Evolutionary conservation across 23 red algal genomes (phyloP), one percentile per base, ranked within the genome.

Genomic region (Agarophyton chilense): DNA sequence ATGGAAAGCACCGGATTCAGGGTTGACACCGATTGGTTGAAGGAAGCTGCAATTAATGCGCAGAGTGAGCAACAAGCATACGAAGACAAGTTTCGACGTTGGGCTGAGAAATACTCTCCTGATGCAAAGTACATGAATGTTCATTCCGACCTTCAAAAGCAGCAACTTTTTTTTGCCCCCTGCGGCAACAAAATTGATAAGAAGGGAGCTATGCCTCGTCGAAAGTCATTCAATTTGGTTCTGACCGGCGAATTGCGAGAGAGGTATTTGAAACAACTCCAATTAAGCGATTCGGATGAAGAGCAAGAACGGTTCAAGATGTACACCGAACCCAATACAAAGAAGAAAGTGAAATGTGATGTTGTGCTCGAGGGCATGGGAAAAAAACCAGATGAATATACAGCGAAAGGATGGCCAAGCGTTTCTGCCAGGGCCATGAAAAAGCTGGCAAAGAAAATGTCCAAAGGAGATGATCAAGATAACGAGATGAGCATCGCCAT

Each of bases 1-100:
- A 98, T 98, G 86, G 95, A 98, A 67, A 77, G 90, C 31, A 65
- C 57, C 2, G 95, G 95, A 60, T 94, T 98, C 61, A 84, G 81
- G 61, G 88, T 98, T 40, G 90, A 98, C 50, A 56, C 90, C 21
- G 45, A 84, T n/a, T 84, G 54, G 64, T 92, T 98, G 60, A 64
- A 46, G 10, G 36, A 22, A 33, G 77, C 85, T 18, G 65, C 87
- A 31, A 75, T 53, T 43, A 55, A 90, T 12, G 95, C 95, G n/a
- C 60, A 81, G 25, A 58, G 24, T 26, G 91, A 91, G 35, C 77
- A 72, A 17, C 14, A 50, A 7, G 35, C 34, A 10, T 66, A 88
- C 18, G 82, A 93, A 72, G 81, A 75, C 36, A 72, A 77, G 44
- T 98, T 98, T 78, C 64, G 84, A 22, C 19, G 24, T 1, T 98